Evolutionary conservation across 2,329 filamentous ascomycete species (phyloP).

Genomic region (Waltergamsia citrina): DNA sequence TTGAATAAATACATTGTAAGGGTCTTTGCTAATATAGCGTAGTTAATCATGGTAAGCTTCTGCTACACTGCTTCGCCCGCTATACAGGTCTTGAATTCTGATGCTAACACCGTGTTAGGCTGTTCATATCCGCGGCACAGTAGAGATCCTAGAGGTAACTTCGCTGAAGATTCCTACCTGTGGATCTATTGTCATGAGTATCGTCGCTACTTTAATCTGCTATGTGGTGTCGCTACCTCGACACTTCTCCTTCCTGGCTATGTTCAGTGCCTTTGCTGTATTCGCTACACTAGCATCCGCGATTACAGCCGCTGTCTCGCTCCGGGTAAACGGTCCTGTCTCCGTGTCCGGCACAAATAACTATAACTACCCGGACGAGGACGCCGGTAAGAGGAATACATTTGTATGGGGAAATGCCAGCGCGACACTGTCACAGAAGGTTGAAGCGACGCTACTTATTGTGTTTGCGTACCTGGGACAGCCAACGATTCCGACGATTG

Average conservation of each 20-base stretch:
- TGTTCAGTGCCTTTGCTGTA: neutral
- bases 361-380: no score
- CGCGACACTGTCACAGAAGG: no score
- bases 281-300: no score
- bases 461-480: slow-evolving; percentile 5
- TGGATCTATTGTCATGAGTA: no score
- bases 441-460: slow-evolving; percentile 4
- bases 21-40: neutral
- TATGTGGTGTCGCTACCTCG: neutral
- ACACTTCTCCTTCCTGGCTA: neutral
- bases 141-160: neutral
- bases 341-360: no score
- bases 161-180: no score
- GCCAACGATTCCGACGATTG: slow-evolving; percentile 5
- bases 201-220: neutral
- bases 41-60: neutral
- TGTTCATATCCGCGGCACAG: neutral
- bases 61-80: neutral
- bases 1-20: neutral
- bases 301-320: no score
- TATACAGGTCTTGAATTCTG: neutral
- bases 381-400: no score
- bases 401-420: no score
- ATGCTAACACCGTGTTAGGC: neutral
- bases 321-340: no score